These are phyloP conservation scores for Claviceps sorghi DNA, from an alignment of 2,329 filamentous ascomycete species.

Conservation along the genomic window DNA sequence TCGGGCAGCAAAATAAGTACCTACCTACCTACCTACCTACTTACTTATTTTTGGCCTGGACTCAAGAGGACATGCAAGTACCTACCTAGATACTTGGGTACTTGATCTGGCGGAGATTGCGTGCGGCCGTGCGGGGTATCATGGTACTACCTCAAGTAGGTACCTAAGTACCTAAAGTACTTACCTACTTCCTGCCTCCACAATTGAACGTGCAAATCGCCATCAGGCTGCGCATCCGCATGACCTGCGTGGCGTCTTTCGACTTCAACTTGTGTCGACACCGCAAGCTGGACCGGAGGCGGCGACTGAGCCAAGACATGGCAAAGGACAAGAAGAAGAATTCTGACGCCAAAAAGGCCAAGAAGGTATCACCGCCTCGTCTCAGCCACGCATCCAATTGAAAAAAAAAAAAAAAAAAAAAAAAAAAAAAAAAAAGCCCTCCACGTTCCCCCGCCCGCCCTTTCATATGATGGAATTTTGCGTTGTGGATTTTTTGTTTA, in stretches of 20 bases:
- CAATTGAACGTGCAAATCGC: no score
- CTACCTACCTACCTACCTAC: no score
- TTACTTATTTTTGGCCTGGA: no score
- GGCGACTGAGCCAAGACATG: conserved; percentile 17
- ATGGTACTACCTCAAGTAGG: not conserved
- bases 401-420: not conserved
- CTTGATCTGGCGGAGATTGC: not conserved
- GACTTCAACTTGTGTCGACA: not conserved
- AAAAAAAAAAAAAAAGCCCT: conserved; percentile 1
- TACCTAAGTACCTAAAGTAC: no score
- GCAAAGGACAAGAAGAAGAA: conserved; percentile 39
- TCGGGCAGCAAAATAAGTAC: no score
- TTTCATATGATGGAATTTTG: no score
- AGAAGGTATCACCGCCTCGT: conserved; percentile 22
- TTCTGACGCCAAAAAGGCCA: conserved; percentile 34
- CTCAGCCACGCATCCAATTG: no score
- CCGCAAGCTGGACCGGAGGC: not conserved
- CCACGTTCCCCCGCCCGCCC: not conserved
- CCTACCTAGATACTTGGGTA: not conserved
- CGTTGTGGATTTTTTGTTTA: no score
- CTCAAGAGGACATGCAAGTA: no score
- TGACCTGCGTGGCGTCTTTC: no score
- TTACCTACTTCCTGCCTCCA: no score
- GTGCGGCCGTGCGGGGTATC: not conserved
- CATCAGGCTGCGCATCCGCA: no score